Evolutionary conservation across 1,139 yeast species (phyloP).

Genomic region (Scheffersomyces lignicola): DNA sequence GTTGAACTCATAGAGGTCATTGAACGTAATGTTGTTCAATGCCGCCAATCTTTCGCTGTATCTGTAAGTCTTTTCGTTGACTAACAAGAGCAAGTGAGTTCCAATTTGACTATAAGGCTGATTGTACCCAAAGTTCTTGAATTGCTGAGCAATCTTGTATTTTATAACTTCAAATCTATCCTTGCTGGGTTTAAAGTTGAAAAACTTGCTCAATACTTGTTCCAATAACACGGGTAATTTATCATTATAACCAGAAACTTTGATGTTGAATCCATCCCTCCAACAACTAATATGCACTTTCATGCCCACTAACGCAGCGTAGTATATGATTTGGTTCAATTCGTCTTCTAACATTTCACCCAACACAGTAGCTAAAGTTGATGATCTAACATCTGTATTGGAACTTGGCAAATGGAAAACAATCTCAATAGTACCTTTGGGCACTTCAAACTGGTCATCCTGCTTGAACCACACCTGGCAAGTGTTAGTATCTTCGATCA

Average conservation of each 20-base stretch:
- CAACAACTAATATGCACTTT: conserved; percentile 57
- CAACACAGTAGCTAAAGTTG: conserved; percentile 60
- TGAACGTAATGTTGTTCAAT: conserved; percentile 46
- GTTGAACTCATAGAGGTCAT: conserved; percentile 49
- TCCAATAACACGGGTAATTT: conserved; percentile 65
- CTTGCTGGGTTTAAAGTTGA: conserved; percentile 49
- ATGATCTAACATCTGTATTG: conserved; percentile 53
- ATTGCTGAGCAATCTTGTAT: conserved; percentile 60
- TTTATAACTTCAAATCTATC: conserved; percentile 67
- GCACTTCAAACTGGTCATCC: conserved; percentile 87
- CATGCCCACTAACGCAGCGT: conserved; percentile 83
- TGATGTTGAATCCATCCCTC: conserved; percentile 70
- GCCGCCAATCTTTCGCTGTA: conserved; percentile 60
- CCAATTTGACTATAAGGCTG: conserved; percentile 79
- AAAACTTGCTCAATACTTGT: conserved; percentile 55
- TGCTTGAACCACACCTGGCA: conserved; percentile 80
- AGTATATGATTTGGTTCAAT: conserved; percentile 74
- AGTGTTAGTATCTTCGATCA: conserved; percentile 33
- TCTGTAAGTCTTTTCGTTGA: conserved; percentile 71
- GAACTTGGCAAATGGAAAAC: conserved; percentile 68
- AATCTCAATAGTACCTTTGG: conserved; percentile 73
- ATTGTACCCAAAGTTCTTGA: conserved; percentile 69
- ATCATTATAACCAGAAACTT: conserved; percentile 79
- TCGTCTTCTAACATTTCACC: conserved; percentile 74
- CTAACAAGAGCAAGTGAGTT: conserved; percentile 55